Percentiles rank a stretch among this genome's conserved stretches.
phyloP scores from a whole-genome alignment of 257 asterid genomes.

The Salvia rosmarinus region DNA sequence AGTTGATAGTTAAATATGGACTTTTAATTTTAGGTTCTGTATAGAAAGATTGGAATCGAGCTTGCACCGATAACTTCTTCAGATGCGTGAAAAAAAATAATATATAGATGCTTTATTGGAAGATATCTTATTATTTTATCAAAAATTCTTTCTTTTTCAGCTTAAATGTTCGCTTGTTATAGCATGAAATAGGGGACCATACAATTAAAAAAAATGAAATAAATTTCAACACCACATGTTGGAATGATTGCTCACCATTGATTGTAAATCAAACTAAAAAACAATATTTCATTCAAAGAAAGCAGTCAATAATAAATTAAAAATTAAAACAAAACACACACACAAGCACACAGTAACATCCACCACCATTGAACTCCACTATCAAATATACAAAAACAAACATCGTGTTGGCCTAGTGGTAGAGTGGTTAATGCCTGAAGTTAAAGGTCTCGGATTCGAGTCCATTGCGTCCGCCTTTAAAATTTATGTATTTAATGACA shows the following conservation, averaged over 20 bases:
- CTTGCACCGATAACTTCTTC: too few relatives aligned
- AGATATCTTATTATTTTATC: background rate
- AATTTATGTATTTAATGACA: too few relatives aligned
- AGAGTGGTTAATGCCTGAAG: too few relatives aligned
- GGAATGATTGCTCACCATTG: slow-evolving; percentile 25
- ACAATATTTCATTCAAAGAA: too few relatives aligned
- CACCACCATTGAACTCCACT: slow-evolving; percentile 32
- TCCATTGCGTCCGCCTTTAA: too few relatives aligned
- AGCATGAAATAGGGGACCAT: slow-evolving; percentile 10
- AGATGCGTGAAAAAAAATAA: too few relatives aligned
- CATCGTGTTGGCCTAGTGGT: too few relatives aligned
- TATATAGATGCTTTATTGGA: background rate
- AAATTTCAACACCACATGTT: slow-evolving; percentile 19
- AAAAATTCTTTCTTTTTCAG: background rate
- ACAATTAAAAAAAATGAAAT: background rate
- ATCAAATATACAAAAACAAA: too few relatives aligned
- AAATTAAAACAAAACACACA: background rate
- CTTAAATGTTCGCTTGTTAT: background rate
- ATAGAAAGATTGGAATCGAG: too few relatives aligned
- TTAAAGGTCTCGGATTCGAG: too few relatives aligned
- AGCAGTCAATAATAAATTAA: background rate
- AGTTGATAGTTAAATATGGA: too few relatives aligned
- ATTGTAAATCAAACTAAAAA: background rate
- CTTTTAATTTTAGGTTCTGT: too few relatives aligned
- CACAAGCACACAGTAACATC: slow-evolving; percentile 8